Percentiles rank a stretch among this genome's conserved stretches.
phyloP scores from a whole-genome alignment of 2,329 filamentous ascomycete species.

The Fusarium decemcellulare region DNA sequence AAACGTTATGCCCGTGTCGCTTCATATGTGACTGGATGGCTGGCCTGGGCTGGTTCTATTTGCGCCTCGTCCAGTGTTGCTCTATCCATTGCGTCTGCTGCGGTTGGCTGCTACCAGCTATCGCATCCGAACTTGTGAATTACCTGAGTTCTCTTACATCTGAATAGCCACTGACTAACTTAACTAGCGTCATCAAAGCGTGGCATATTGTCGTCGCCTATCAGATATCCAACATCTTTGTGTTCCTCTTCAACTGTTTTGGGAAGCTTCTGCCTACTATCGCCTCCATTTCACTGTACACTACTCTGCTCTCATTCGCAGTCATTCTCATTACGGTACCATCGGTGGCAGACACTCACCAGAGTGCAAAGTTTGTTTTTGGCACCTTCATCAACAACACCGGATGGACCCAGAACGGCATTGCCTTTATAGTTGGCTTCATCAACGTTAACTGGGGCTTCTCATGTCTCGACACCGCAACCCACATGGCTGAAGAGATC shows the following conservation, averaged over 20 bases:
- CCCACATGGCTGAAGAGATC: constrained; percentile 4
- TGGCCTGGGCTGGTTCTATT: constrained; percentile 15
- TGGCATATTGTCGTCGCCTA: constrained; percentile 15
- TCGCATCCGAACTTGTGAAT: not conserved
- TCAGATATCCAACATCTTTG: constrained; percentile 1
- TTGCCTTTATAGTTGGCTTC: constrained; percentile 15
- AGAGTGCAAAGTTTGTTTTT: constrained; percentile 5
- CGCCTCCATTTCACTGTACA: not conserved
- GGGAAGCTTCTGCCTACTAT: constrained; percentile 8
- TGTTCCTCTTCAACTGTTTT: constrained; percentile 10
- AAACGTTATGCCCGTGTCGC: not conserved
- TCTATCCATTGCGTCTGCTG: not conserved
- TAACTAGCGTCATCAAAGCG: not conserved
- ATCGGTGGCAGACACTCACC: not conserved
- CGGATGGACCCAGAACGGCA: constrained; percentile 8
- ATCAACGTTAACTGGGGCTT: constrained; percentile 1
- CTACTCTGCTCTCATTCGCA: constrained; percentile 5
- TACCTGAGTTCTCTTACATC: too few species aligned
- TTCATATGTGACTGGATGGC: constrained; percentile 14
- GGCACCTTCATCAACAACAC: constrained; percentile 8
- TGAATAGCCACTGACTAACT: not conserved
- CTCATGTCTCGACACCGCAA: not conserved
- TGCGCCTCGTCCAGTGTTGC: constrained; percentile 14
- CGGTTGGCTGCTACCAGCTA: constrained; percentile 14
- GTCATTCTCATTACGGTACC: constrained; percentile 8